Conservation (phyloP, 2,329 filamentous ascomycete species). For the Atkinsonella hypoxylon region DNA sequence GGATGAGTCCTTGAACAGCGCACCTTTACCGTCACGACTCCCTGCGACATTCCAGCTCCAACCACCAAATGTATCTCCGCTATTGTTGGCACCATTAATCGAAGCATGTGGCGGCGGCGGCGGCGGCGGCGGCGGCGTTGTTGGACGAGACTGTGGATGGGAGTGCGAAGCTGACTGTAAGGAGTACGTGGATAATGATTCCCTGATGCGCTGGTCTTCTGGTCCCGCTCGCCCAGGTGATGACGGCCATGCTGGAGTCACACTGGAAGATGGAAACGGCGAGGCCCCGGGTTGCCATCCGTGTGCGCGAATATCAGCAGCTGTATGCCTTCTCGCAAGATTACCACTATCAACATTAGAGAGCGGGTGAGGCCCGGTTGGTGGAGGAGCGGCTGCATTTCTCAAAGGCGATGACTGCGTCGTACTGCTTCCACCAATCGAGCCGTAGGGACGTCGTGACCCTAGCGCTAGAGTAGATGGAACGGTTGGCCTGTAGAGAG, state of each 20-base stretch:
- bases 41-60: slow-evolving; percentile 44
- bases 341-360: slow-evolving; percentile 52
- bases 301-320: slow-evolving; percentile 85
- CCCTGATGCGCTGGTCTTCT: slow-evolving; percentile 44
- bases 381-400: slow-evolving; percentile 52
- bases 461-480: slow-evolving; percentile 72
- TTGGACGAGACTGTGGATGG: slow-evolving; percentile 37
- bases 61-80: slow-evolving; percentile 35
- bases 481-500: slow-evolving; percentile 64
- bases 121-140: slow-evolving; percentile 37
- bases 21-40: slow-evolving; percentile 36
- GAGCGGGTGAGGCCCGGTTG: slow-evolving; percentile 52
- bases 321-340: slow-evolving; percentile 77
- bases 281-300: slow-evolving; percentile 58
- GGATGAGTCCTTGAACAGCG: slow-evolving; percentile 41
- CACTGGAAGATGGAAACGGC: slow-evolving; percentile 50
- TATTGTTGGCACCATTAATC: slow-evolving; percentile 28
- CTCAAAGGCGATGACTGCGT: slow-evolving; percentile 65
- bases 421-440: slow-evolving; percentile 62
- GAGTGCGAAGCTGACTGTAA: slow-evolving; percentile 30
- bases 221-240: slow-evolving; percentile 37
- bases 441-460: slow-evolving; percentile 71
- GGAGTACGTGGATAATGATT: slow-evolving; percentile 45
- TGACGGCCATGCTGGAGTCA: slow-evolving; percentile 40
- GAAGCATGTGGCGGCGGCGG: slow-evolving; percentile 15